Conservation (phyloP, 1,284 basidiomycete genomes). For the Puccinia coronata region DNA sequence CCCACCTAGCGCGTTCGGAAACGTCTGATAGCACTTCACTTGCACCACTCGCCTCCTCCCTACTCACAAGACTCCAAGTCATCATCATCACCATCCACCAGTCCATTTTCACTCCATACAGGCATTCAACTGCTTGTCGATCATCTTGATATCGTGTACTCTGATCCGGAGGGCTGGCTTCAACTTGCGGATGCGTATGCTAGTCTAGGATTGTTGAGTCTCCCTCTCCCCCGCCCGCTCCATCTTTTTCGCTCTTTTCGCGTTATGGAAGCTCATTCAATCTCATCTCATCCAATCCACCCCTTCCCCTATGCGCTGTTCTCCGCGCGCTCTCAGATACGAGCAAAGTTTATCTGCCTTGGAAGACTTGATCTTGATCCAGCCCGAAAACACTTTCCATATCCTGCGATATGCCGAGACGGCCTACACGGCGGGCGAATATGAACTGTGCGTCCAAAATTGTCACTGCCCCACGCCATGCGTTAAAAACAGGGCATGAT, state of each 20-base stretch:
- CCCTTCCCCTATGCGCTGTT: conserved; percentile 52
- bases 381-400: conserved; percentile 81
- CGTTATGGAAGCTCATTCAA: not conserved
- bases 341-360: conserved; percentile 70
- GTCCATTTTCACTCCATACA: conserved; percentile 58
- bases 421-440: conserved; percentile 72
- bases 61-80: conserved; percentile 65
- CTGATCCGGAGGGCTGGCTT: conserved; percentile 87
- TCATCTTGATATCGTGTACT: conserved; percentile 89
- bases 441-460: conserved; percentile 53
- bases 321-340: conserved; percentile 61
- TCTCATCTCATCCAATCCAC: not conserved
- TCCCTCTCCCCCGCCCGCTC: not conserved
- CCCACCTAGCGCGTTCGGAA: conserved; percentile 78
- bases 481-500: conserved; percentile 16
- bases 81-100: conserved; percentile 42
- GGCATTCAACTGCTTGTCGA: conserved; percentile 74
- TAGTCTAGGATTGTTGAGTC: conserved; percentile 71
- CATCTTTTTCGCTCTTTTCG: not conserved
- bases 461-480: conserved; percentile 56
- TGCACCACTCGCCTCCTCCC: conserved; percentile 53
- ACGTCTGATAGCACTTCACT: conserved; percentile 71
- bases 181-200: conserved; percentile 88
- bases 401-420: conserved; percentile 81
- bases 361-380: conserved; percentile 76